Base-by-base conservation (phyloP, 768 basidiomycete genomes). In the Pisolithus orientalis region DNA sequence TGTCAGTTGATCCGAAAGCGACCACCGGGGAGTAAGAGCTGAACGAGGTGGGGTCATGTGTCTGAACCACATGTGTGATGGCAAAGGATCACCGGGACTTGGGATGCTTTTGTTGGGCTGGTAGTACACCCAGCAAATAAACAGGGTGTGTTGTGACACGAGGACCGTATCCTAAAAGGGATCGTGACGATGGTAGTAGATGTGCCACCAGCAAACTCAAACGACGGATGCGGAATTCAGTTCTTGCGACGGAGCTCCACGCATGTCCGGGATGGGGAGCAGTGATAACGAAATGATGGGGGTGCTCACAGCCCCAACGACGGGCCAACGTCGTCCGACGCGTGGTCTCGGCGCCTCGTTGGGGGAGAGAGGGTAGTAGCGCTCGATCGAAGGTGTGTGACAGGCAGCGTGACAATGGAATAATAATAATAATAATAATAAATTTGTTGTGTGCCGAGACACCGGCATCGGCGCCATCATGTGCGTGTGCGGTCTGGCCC, bases 401-500 rank as follows among this genome's bases (percentile, higher is more conserved):
- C 45, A 17, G 43, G 13, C 9, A 27, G 21, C 10, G 44, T 46
- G 28, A 46, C 44, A 28, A 13, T 25, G 11, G 31, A 32, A 29
- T 44, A 44, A 25, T 44, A 28, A 40, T 39, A 48, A 17, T 16
- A 37, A 37, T 31, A 47, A 40, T 40, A 14, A 14, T 21, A 21
- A 21, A 21, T 21, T 21, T 21, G 9, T 45, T 4, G 7, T n/a
- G 14, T 49, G 58, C 52, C 53, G 57, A 53, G 50, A 24, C 39
- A 57, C 57, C 60, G 61, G 56, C 56, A 59, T 50, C 47, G 49
- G 54, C 57, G 60, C 47, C 13, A 27, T 55, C 43, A 59, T 43
- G 49, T 66, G 66, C 68, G 68, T 68, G 68, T 34, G 16, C 21
- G 54, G 62, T 70, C 66, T 68, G 65, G 66, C 59, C 68, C 58